Evolutionary conservation across 139 green algal genomes (phyloP), one percentile per base, ranked within the genome.

Genomic region (Chlamydomonas sp.): DNA sequence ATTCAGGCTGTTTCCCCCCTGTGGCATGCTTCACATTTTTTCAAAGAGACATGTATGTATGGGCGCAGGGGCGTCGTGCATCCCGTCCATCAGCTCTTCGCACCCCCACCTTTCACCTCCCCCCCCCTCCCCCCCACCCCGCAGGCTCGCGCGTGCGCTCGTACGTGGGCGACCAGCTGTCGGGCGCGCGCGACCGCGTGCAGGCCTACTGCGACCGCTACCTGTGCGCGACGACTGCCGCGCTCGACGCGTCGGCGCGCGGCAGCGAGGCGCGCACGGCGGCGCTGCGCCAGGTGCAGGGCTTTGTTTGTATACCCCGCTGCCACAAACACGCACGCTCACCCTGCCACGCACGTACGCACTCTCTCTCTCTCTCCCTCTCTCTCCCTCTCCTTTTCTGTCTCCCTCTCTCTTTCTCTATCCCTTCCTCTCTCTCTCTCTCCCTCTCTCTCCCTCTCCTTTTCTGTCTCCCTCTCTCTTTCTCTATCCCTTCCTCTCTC

Each of bases 211-310:
- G 28, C 26, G 60, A 43, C 33, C n/a, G 54, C 65, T 85, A 85
- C 66, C 61, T 85, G 26, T 48, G 48, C 48, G 61, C 65, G 31
- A 78, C 79, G 73, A 31, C 24, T 8, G 49, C 68, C 26, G 72
- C 79, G 22, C 75, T 85, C 22, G 75, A 80, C 5, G 70, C 73
- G 33, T 61, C 38, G 16, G 35, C 16, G 30, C 38, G 35, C 2
- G 73, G 79, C 31, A 70, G 73, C 3, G 73, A 81, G 20, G 54
- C 62, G 34, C 65, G 75, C n/a, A 60, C 47, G 24, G 59, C 69
- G 2, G 75, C 79, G 16, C 69, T 82, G 34, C 47, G 34, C 2
- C 49, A 76, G 24, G 75, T 79, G 48, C 37, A 71, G 31, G 58
- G 35, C 38, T 67, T 68, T 3, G 3, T 57, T 57, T 16, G 22